Conservation (phyloP, 2,329 filamentous ascomycete species). For the Beauveria sp. region DNA sequence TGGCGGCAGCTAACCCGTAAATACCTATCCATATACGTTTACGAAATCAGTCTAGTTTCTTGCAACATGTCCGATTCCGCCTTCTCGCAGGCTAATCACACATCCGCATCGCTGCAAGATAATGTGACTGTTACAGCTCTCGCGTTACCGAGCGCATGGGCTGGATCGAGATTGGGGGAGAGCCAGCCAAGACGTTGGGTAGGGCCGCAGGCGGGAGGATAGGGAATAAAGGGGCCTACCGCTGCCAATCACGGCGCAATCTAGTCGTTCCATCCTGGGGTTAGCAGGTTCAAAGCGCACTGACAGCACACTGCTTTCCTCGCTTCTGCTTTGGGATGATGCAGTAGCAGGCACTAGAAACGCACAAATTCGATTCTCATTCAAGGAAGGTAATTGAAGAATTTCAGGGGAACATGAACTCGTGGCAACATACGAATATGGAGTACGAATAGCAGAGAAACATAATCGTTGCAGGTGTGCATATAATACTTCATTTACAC, state of each 20-base stretch:
- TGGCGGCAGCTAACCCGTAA: slow-evolving; percentile 53
- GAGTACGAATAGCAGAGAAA: neutral
- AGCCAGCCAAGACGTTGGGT: slow-evolving; percentile 10
- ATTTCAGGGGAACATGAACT: neutral
- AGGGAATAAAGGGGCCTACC: slow-evolving; percentile 32
- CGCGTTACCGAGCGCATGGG: neutral
- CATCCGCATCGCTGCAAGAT: neutral
- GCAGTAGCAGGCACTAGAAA: neutral
- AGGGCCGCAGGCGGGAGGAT: too few species aligned
- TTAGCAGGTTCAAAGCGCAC: neutral
- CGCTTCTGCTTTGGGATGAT: neutral
- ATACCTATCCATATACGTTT: slow-evolving; percentile 26
- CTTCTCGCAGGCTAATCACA: too few species aligned
- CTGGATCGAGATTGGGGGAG: too few species aligned
- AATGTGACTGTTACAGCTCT: neutral
- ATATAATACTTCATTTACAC: neutral
- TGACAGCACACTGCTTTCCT: neutral
- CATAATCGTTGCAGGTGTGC: neutral
- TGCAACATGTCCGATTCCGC: neutral
- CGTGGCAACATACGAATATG: neutral
- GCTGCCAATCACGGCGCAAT: slow-evolving; percentile 43
- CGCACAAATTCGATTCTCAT: neutral
- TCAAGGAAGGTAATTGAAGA: neutral
- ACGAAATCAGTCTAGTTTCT: neutral
- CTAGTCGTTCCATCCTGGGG: slow-evolving; percentile 33